phyloP scores from a whole-genome alignment of 257 asterid genomes.

The Fraxinus excelsior region DNA sequence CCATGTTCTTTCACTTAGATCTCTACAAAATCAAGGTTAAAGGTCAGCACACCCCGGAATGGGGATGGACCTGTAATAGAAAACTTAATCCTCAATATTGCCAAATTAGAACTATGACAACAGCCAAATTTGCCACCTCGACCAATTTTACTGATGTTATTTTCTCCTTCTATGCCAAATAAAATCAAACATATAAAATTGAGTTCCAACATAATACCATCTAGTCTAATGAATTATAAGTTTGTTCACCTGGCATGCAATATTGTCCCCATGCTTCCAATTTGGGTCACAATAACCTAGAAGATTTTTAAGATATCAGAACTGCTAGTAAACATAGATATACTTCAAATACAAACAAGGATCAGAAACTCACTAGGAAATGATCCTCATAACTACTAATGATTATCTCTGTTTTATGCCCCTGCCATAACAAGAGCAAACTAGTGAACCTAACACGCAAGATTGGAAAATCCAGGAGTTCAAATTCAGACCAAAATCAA shows the following conservation, averaged over 20 bases:
- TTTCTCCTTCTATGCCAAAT: constrained; percentile 5
- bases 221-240: background rate
- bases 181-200: constrained; percentile 13
- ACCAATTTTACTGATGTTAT: background rate
- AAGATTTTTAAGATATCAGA: constrained; percentile 11
- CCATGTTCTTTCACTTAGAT: background rate
- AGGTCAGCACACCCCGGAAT: background rate
- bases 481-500: background rate
- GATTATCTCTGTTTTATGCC: constrained; percentile 67
- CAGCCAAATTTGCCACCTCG: background rate
- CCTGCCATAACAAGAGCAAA: constrained; percentile 40
- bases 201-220: background rate
- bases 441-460: background rate
- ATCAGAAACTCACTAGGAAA: constrained; percentile 57
- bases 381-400: constrained; percentile 82
- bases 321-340: background rate
- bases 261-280: constrained; percentile 96
- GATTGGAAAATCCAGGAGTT: background rate
- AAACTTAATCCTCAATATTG: background rate
- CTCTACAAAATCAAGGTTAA: background rate
- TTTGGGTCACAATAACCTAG: constrained; percentile 89
- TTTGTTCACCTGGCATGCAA: constrained; percentile 72
- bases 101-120: constrained; percentile 1
- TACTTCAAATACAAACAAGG: background rate
- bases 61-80: background rate